A percentile compares a stretch with the other conserved stretches of the same genome.
phyloP scores from a whole-genome alignment of 306 rosid genomes.

The Heteromeles arbutifolia region DNA sequence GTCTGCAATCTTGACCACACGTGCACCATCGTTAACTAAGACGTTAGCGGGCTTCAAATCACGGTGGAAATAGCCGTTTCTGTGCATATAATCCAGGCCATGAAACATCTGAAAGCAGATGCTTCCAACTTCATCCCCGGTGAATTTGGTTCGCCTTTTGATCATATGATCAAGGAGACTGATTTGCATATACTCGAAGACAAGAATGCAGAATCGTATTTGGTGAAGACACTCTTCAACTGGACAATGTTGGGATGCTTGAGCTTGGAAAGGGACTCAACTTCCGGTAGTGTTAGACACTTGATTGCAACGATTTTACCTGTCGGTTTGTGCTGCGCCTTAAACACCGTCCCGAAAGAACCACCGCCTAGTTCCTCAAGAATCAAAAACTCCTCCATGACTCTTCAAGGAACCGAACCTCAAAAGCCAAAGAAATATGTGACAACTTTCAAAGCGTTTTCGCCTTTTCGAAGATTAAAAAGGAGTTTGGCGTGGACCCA shows the following conservation, averaged over 20 bases:
- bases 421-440: no score
- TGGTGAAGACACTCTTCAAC: background rate
- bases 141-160: background rate
- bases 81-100: background rate
- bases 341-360: background rate
- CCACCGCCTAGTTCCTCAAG: background rate
- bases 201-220: background rate
- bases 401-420: background rate
- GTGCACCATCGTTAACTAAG: background rate
- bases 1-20: background rate
- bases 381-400: background rate
- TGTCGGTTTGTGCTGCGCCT: background rate
- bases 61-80: background rate
- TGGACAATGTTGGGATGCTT: background rate
- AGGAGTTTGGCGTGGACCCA: no score
- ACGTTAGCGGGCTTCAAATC: background rate
- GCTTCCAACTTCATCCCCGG: background rate
- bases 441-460: no score
- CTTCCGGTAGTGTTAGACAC: background rate
- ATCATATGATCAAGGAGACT: background rate
- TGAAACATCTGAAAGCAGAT: background rate
- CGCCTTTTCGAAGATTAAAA: no score
- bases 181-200: background rate
- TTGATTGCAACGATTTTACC: background rate
- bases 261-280: background rate